A percentile compares a stretch with the other conserved stretches of the same genome.
phyloP scores from a whole-genome alignment of 2,329 filamentous ascomycete species.

The Blastomyces emzantsi region DNA sequence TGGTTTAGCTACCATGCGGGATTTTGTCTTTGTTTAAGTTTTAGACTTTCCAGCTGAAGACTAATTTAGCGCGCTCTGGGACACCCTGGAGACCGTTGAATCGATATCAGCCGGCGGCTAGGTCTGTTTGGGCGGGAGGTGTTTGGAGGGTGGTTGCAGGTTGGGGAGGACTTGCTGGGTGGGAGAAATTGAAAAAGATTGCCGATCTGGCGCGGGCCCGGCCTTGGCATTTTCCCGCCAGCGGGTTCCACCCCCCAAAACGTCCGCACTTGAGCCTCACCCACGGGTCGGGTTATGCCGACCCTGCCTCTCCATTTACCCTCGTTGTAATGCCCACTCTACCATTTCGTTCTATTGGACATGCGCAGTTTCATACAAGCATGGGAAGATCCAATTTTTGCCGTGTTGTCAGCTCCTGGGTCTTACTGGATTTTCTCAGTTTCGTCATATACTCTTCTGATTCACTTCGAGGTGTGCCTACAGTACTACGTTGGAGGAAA shows the following conservation, averaged over 20 bases:
- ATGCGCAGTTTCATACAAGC: background rate
- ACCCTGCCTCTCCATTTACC: background rate
- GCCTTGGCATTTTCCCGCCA: constrained; percentile 3
- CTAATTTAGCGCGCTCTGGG: background rate
- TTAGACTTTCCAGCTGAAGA: background rate
- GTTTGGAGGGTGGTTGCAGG: background rate
- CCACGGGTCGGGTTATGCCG: background rate
- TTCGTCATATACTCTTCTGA: background rate
- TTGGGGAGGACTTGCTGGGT: background rate
- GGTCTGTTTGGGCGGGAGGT: background rate
- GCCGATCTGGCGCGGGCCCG: background rate
- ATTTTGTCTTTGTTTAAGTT: background rate
- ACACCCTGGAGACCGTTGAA: background rate
- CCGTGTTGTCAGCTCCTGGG: background rate
- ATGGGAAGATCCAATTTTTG: background rate
- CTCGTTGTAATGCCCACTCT: background rate
- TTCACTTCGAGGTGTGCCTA: background rate
- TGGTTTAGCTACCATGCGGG: background rate
- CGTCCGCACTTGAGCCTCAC: background rate
- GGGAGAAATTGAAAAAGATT: background rate
- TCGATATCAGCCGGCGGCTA: background rate
- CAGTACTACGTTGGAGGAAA: background rate
- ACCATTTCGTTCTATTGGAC: background rate
- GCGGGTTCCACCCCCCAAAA: background rate
- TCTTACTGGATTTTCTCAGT: background rate